Base-by-base conservation (phyloP, 1,139 yeast genomes). In the Yamadazyma friedrichii region DNA sequence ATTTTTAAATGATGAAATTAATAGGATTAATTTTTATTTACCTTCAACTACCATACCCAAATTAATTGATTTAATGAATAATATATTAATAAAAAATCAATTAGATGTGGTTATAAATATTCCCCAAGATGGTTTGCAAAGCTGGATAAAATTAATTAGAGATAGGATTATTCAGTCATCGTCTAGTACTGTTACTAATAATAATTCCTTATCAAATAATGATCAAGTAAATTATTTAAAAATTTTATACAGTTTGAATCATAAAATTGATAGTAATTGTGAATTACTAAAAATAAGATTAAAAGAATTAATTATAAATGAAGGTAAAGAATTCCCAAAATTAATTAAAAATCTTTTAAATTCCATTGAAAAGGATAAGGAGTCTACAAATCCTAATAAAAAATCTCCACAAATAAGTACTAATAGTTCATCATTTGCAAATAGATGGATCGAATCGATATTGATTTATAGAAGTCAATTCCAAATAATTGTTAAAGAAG, bases 391-490 rank as follows among this genome's bases (percentile, higher is more conserved):
- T 22, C 31, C 10, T 2, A 12, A 12, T 24, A 27, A 27, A 27
- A 27, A 27, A 27, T 6, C 15, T 6, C n/a, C 15, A n/a, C n/a
- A 27, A 11, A 4, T 39, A 9, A 31, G 30, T 12, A 13, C 29
- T 9, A 39, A 31, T 22, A 31, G 39, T 31, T 67, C 83, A 0
- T 62, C 69, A 4, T 78, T 78, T 49, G 93, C 96, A 0, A 69
- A 78, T 3, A 70, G 72, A 42, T 89, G 95, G 95, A 77, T 88
- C 9, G 79, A 80, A 36, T 67, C 76, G 15, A 73, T 87, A 2
- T 60, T 88, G 9, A 61, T 58, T 6, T 65, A 82, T 44, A 82
- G 79, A 49, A 64, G 64, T n/a, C 79, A 78, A 46, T 78, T 79
- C 49, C 74, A 75, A 36, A 39, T 42, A 6, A 66, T 88, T 2